A percentile compares a stretch with the other conserved stretches of the same genome.
phyloP scores from a whole-genome alignment of 2,329 filamentous ascomycete genomes.

The Diaporthe helianthi region DNA sequence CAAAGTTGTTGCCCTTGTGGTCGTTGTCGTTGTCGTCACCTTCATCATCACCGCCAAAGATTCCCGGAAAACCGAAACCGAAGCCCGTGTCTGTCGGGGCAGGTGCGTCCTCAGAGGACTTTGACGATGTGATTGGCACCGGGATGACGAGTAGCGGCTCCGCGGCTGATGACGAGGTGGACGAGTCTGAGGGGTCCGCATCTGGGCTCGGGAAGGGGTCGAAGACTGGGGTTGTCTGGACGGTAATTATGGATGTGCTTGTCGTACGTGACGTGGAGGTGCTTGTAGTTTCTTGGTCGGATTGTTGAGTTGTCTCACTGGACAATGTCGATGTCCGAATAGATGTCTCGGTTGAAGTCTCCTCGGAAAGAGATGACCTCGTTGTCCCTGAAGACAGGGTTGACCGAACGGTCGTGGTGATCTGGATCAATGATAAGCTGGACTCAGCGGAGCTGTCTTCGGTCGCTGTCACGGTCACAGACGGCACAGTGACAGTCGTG shows the following conservation, averaged over 20 bases:
- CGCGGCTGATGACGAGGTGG: slow-evolving; percentile 1
- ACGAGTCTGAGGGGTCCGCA: not conserved
- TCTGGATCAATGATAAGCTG: not conserved
- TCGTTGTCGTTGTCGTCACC: not conserved
- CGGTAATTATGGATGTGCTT: slow-evolving; percentile 1
- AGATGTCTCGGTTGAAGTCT: not conserved
- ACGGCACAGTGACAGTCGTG: slow-evolving; percentile 27
- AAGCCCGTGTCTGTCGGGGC: slow-evolving; percentile 10
- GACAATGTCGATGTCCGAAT: not conserved
- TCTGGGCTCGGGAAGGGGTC: not conserved
- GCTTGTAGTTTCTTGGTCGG: slow-evolving; percentile 1
- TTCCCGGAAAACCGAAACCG: not conserved
- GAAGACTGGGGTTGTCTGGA: not conserved
- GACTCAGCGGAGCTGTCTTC: slow-evolving; percentile 1
- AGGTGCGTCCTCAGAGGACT: slow-evolving; percentile 4
- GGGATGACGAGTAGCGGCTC: slow-evolving; percentile 10
- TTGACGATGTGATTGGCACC: slow-evolving; percentile 1
- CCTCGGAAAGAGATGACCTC: not conserved
- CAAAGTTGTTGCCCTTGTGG: slow-evolving; percentile 13
- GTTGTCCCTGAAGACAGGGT: not conserved
- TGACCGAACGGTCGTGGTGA: slow-evolving; percentile 13
- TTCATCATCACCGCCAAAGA: not conserved
- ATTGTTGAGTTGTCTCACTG: not conserved
- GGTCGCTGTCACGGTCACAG: slow-evolving; percentile 25
- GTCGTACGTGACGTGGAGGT: slow-evolving; percentile 18